phyloP scores from a whole-genome alignment of 2,329 filamentous ascomycete species.

The Microcyclosporella mali region DNA sequence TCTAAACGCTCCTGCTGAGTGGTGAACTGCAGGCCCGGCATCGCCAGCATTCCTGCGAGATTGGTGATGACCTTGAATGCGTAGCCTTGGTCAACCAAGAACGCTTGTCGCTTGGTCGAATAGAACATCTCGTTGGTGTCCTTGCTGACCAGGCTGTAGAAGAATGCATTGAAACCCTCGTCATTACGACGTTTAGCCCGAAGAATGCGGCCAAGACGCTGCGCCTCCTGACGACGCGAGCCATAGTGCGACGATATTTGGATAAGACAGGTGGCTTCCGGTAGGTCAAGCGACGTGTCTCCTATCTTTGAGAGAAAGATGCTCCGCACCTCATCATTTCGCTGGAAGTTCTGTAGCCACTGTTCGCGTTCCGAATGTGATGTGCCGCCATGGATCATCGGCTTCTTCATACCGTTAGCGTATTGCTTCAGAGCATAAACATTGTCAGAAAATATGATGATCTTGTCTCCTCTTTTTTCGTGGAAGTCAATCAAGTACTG shows the following conservation, averaged over 20 bases:
- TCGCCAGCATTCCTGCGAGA: conserved; percentile 80
- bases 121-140: conserved; percentile 98
- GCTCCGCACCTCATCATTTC: conserved; percentile 83
- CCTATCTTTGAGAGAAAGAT: conserved; percentile 97
- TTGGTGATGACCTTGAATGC: conserved; percentile 99
- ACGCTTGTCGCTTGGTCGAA: conserved; percentile 91
- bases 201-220: conserved; percentile 85
- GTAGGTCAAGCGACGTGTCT: conserved; percentile 93
- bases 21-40: conserved; percentile 71
- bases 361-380: conserved; percentile 76
- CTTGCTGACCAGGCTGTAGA: conserved; percentile 95
- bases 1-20: conserved; percentile 76
- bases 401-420: conserved; percentile 74
- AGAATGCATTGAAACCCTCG: conserved; percentile 98
- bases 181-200: conserved; percentile 93
- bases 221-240: conserved; percentile 91
- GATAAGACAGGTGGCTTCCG: conserved; percentile 92
- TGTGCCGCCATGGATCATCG: conserved; percentile 87
- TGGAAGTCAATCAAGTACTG: conserved; percentile 99
- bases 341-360: conserved; percentile 90
- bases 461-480: conserved; percentile 88
- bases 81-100: conserved; percentile 95
- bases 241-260: conserved; percentile 98
- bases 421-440: conserved; percentile 87
- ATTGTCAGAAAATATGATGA: conserved; percentile 97